These are phyloP conservation scores for Actinomortierella wolfii DNA, from an alignment of 371 early-diverging fungal species.

Conservation along the genomic window DNA sequence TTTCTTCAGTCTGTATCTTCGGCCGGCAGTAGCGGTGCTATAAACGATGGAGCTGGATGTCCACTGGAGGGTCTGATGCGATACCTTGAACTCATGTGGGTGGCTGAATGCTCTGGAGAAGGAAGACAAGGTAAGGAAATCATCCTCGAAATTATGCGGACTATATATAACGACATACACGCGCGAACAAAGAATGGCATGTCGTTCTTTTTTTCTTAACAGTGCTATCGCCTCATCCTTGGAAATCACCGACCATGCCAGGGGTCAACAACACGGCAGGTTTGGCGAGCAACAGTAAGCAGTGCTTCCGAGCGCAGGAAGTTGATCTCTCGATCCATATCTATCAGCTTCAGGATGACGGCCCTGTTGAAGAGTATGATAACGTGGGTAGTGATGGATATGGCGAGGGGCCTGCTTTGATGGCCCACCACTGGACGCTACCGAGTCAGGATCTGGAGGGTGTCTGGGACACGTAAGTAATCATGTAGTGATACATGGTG, in stretches of 20 bases:
- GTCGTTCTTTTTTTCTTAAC: not conserved
- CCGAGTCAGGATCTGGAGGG: constrained; percentile 52
- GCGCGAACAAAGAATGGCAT: not conserved
- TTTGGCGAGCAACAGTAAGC: not conserved
- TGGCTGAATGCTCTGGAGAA: constrained; percentile 19
- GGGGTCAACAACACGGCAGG: not conserved
- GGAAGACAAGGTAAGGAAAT: not conserved
- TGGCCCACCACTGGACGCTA: constrained; percentile 41
- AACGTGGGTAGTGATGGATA: constrained; percentile 7
- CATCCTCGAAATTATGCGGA: not conserved
- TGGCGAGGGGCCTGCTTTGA: constrained; percentile 30
- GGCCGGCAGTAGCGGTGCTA: too few relatives aligned
- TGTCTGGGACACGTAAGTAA: constrained; percentile 56
- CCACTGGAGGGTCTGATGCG: constrained; percentile 5
- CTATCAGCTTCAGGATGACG: constrained; percentile 47
- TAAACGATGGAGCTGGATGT: not conserved
- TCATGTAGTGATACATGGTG: not conserved
- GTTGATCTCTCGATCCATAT: constrained; percentile 43
- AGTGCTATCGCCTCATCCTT: not conserved
- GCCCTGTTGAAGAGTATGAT: constrained; percentile 39
- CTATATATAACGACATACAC: not conserved
- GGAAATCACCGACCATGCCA: not conserved
- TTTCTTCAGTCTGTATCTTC: too few relatives aligned
- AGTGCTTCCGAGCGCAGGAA: not conserved
- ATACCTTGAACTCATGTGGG: constrained; percentile 18